Evolutionary conservation across 1,284 basidiomycete species (phyloP), one percentile per base, ranked within the genome.

Genomic region (Apiotrichum akiyoshidainum): DNA sequence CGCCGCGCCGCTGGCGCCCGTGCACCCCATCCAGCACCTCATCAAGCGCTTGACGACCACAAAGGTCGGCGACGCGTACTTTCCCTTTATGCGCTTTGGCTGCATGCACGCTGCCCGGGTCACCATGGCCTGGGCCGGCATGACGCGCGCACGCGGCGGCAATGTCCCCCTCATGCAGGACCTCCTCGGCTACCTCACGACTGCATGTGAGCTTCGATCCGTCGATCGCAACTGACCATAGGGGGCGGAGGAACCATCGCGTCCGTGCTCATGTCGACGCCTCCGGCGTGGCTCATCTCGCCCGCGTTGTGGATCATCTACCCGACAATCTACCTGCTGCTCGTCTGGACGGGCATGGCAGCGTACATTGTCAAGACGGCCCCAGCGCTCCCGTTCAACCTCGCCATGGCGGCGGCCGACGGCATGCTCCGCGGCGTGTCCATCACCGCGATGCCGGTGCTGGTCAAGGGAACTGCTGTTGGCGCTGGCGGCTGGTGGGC

Each of bases 211-310:
- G 74, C 71, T 6, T 11, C 16, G 31, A 17, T 5, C 48, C 47
- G 14, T 55, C 39, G n/a, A 17, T n/a, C n/a, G n/a, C 14, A 19
- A n/a, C 42, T 13, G 49, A 77, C 73, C 71, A 11, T 53, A 77
- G 75, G 75, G 74, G 74, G 73, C 47, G 75, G 75, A 21, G 63
- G 66, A 14, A 76, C 74, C 11, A 44, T 72, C 22, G 60, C 65
- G 1, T 64, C 72, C 0, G 46, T 77, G 1, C 62, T 77, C 0
- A 65, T 71, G n/a, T 63, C 60, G 13, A 67, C 68, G 39, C 71
- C 74, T 2, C 74, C 75, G 0, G 58, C 68, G 33, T 77, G 75
- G 75, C 67, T 77, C 22, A 35, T 71, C 41, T 71, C 68, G 0
- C 65, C 72, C 2, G 63, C 64, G 2, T 68, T 71, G 31, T 76